Conservation (phyloP, 2,329 filamentous ascomycete genomes). For the Hypoxylon sp. region DNA sequence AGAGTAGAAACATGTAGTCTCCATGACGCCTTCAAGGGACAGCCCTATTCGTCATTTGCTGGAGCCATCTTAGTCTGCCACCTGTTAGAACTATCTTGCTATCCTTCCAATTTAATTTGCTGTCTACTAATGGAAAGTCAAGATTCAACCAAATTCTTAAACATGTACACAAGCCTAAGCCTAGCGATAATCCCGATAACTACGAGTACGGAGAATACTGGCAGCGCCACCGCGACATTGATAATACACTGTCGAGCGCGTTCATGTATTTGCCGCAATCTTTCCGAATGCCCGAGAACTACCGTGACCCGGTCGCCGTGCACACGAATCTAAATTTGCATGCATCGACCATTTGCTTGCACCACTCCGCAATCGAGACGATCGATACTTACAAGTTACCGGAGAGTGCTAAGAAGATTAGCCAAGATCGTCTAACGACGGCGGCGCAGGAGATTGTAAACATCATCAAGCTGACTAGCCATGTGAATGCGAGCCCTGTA, state of each 20-base stretch:
- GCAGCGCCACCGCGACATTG: conserved; percentile 85
- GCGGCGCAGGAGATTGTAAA: conserved; percentile 88
- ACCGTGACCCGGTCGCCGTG: conserved; percentile 79
- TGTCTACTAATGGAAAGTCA: conserved; percentile 26
- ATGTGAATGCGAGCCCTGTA: conserved; percentile 77
- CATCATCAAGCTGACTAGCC: conserved; percentile 84
- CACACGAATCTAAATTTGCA: conserved; percentile 92
- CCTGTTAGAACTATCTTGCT: conserved; percentile 58
- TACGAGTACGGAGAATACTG: conserved; percentile 84
- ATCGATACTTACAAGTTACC: conserved; percentile 80
- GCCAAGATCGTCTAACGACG: conserved; percentile 80
- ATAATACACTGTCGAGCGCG: conserved; percentile 83
- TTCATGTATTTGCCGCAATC: conserved; percentile 84
- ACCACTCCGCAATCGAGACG: conserved; percentile 89
- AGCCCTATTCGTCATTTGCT: conserved; percentile 78
- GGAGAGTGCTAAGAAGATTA: conserved; percentile 75
- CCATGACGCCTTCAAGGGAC: conserved; percentile 73
- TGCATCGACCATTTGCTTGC: conserved; percentile 87
- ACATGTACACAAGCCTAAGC: conserved; percentile 81
- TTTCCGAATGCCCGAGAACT: conserved; percentile 78
- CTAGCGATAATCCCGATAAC: conserved; percentile 80
- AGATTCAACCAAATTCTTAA: conserved; percentile 82
- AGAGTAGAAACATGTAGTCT: conserved; percentile 75
- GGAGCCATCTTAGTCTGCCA: conserved; percentile 81
- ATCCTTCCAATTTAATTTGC: neutral